Base-by-base conservation (phyloP, 768 basidiomycete genomes). In the Gymnopilus junonius region DNA sequence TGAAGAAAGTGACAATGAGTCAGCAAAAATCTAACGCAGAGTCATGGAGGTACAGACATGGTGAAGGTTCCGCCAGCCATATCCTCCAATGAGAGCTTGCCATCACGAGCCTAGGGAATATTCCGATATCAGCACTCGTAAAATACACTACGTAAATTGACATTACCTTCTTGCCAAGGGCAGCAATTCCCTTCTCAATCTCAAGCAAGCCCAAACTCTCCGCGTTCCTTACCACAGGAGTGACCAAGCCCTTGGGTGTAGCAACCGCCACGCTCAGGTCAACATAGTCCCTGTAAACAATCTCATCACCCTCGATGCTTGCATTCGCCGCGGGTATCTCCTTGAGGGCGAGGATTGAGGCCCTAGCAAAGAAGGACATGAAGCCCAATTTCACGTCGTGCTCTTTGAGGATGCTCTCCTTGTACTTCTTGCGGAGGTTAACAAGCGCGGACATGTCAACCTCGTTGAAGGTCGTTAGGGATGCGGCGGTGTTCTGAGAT, bases 11-110 rank as follows among this genome's bases (percentile, higher is more conserved):
- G 17, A 4, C 31, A 43, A 34, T 25, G 20, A 39, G 10, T 61
- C 25, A 59, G 32, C 23, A 45, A 27, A 8, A 58, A 34, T 34
- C 5, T 46, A 45, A 23, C 62, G 14, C 0, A 32, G 21, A 31
- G 20, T 55, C 4, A 55, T 34, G 31, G 35, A 17, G 42, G 37
- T n/a, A 80, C 91, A 66, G 68, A 95, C 94, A 98, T 98, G 67
- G 97, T 99, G 85, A 99, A 98, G n/a, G 94, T 90, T 53, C 97
- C 97, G 53, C 97, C 97, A 34, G 95, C 85, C 97, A 98, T 98
- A 76, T 99, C 97, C 76, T 98, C 97, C 57, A 99, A 84, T n/a
- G 91, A 90, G 56, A 99, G 85, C 77, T 97, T 97, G 69, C 92
- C 87, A 74, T 97, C 95, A 61, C 90, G 84, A 23, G 96, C 97